These are phyloP conservation scores for Helianthus tuberosus DNA, from an alignment of 129 eudicot genomes.

Conservation along the genomic window DNA sequence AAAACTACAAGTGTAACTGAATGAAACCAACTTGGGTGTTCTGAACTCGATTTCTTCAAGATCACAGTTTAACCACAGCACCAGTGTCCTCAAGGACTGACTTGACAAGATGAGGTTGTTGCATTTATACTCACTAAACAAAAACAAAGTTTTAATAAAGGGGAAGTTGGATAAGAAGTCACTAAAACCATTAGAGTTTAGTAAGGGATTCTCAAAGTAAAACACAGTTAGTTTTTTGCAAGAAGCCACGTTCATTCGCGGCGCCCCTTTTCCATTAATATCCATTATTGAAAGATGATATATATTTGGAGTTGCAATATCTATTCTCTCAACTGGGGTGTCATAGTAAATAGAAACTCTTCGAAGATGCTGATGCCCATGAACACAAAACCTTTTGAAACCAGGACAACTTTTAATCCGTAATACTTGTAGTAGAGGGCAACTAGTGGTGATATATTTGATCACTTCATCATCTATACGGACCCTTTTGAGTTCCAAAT, in stretches of 20 bases:
- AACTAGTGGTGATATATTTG: neutral
- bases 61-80: neutral
- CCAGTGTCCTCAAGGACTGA: neutral
- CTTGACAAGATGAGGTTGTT: neutral
- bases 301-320: neutral
- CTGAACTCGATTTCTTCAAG: neutral
- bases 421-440: neutral
- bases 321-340: neutral
- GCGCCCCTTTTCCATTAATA: neutral
- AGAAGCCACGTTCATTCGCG: neutral
- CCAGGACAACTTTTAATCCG: neutral
- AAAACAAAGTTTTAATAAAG: neutral
- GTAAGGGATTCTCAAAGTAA: neutral
- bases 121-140: neutral
- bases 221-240: neutral
- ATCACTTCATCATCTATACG: neutral
- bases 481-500: neutral
- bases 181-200: neutral
- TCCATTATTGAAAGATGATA: neutral
- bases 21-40: neutral
- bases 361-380: neutral
- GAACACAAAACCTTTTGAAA: neutral
- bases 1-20: neutral
- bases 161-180: neutral
- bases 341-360: neutral